phyloP scores from a whole-genome alignment of 768 basidiomycete genomes.

The Tricholoma hemisulphureum region DNA sequence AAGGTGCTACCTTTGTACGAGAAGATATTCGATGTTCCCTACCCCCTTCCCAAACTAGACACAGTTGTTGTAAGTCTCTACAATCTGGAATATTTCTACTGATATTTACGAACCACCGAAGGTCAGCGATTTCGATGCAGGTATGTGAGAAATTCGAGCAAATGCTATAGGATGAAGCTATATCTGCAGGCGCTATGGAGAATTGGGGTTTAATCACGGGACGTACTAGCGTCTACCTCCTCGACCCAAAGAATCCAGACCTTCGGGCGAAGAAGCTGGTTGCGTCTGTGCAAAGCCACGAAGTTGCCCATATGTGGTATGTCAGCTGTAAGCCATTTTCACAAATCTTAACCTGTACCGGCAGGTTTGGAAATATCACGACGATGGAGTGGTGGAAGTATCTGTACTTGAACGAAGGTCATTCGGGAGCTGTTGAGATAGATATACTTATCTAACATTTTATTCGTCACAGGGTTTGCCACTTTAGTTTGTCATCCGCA shows the following conservation, averaged over 20 bases:
- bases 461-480: conserved; percentile 64
- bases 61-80: conserved; percentile 68
- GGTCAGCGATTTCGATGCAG: conserved; percentile 88
- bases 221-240: conserved; percentile 73
- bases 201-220: conserved; percentile 95
- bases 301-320: conserved; percentile 82
- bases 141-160: conserved; percentile 27
- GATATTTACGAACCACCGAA: conserved; percentile 22
- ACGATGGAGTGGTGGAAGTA: conserved; percentile 95
- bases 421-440: neutral
- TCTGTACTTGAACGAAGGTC: conserved; percentile 78
- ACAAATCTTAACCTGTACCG: neutral
- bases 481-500: conserved; percentile 55
- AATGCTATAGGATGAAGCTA: neutral
- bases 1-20: conserved; percentile 90
- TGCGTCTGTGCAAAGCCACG: conserved; percentile 78
- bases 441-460: neutral
- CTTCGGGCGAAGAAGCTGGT: conserved; percentile 74
- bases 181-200: conserved; percentile 74
- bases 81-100: neutral
- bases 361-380: conserved; percentile 87
- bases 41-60: conserved; percentile 91
- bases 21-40: conserved; percentile 87
- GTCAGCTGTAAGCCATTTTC: conserved; percentile 8
- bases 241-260: conserved; percentile 72